Percentiles rank a stretch among this genome's conserved stretches.
phyloP scores from a whole-genome alignment of 306 rosid species.

The Lupinus albus region DNA sequence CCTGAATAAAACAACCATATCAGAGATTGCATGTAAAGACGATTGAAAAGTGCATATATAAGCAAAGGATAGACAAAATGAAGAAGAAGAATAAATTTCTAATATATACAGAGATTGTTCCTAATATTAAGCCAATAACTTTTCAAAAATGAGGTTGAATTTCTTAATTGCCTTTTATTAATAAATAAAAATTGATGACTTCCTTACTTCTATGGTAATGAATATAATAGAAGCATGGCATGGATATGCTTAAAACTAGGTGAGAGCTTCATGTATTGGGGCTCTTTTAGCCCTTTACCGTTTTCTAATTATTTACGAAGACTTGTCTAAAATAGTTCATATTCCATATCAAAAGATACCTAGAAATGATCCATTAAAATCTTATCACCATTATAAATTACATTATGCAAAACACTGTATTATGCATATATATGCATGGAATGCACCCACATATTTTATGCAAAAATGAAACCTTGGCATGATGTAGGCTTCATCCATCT shows the following conservation, averaged over 20 bases:
- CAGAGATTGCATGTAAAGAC: slow-evolving; percentile 24
- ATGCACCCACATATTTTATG: too few species aligned
- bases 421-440: too few species aligned
- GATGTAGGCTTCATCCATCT: too few species aligned
- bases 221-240: slow-evolving; percentile 24
- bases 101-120: slow-evolving; percentile 13
- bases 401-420: slow-evolving; percentile 18
- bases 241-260: slow-evolving; percentile 23
- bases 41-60: slow-evolving; percentile 9
- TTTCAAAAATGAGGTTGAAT: slow-evolving; percentile 19
- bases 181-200: background rate
- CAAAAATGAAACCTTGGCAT: too few species aligned
- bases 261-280: too few species aligned
- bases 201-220: slow-evolving; percentile 28
- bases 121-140: too few species aligned
- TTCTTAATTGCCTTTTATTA: background rate
- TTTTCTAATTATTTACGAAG: background rate
- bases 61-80: slow-evolving; percentile 24
- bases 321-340: slow-evolving; percentile 27
- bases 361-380: background rate
- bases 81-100: slow-evolving; percentile 16
- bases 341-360: background rate
- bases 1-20: slow-evolving; percentile 58
- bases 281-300: too few species aligned
- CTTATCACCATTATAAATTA: slow-evolving; percentile 17